phyloP scores from a whole-genome alignment of 768 basidiomycete species.

The Tylopilus subfusipes region DNA sequence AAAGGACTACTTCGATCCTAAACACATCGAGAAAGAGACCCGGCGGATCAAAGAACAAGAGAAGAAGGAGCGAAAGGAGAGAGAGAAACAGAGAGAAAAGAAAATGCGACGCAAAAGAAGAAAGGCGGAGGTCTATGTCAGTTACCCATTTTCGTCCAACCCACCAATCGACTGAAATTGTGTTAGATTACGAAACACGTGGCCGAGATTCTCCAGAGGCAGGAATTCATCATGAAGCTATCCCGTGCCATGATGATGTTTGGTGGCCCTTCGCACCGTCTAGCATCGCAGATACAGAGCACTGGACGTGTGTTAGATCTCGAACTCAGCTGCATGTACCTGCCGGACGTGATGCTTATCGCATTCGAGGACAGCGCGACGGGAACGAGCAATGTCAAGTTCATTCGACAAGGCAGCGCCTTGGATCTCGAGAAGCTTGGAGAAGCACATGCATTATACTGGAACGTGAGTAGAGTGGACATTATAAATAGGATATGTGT shows the following conservation, averaged over 20 bases:
- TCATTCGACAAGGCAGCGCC: constrained; percentile 67
- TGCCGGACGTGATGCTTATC: constrained; percentile 73
- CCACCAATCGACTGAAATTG: not conserved
- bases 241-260: constrained; percentile 88
- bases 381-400: constrained; percentile 76
- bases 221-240: constrained; percentile 83
- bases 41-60: constrained; percentile 17
- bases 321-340: constrained; percentile 66
- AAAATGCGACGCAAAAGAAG: constrained; percentile 52
- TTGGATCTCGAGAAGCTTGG: constrained; percentile 77
- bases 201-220: constrained; percentile 74
- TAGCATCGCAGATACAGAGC: constrained; percentile 77
- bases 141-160: constrained; percentile 22
- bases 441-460: constrained; percentile 68
- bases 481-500: not conserved
- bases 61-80: constrained; percentile 38
- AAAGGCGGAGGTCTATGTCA: constrained; percentile 74
- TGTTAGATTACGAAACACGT: constrained; percentile 76
- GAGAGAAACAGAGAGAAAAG: constrained; percentile 30
- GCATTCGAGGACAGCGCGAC: constrained; percentile 80
- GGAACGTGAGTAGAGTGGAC: constrained; percentile 46
- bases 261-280: constrained; percentile 77
- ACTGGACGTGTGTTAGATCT: constrained; percentile 79
- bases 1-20: constrained; percentile 31
- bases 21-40: constrained; percentile 28